Conservation (phyloP, 495 filamentous ascomycete species). For the Xylaria nigripes region DNA sequence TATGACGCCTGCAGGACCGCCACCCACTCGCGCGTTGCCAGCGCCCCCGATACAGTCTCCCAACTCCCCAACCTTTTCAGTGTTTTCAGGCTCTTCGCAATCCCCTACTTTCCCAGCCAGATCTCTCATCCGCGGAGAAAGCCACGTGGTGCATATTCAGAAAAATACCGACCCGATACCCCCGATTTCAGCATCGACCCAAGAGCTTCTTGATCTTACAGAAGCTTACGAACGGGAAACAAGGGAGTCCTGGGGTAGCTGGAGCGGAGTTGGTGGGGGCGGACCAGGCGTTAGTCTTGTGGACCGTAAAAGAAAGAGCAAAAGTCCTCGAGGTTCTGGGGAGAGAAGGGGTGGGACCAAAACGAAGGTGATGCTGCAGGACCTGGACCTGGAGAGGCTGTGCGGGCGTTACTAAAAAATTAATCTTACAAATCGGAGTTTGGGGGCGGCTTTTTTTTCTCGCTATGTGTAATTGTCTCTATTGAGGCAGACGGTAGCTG, state of each 20-base stretch:
- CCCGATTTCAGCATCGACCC: constrained; percentile 6
- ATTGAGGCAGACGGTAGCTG: not conserved
- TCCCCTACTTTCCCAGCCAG: constrained; percentile 2
- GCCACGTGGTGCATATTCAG: not conserved
- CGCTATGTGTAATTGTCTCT: not conserved
- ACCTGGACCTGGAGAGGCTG: constrained; percentile 21
- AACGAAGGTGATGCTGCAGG: constrained; percentile 14
- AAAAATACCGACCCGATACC: not conserved
- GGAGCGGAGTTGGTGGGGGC: constrained; percentile 23
- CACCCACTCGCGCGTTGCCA: constrained; percentile 25
- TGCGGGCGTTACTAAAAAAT: constrained; percentile 13
- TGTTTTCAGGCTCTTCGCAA: constrained; percentile 13
- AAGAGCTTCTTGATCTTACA: constrained; percentile 18
- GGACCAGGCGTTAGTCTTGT: constrained; percentile 12
- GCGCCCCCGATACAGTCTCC: constrained; percentile 20
- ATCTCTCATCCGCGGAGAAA: not conserved
- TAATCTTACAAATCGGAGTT: not conserved
- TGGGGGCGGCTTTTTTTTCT: no score
- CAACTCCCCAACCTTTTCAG: constrained; percentile 18
- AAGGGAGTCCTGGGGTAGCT: constrained; percentile 26
- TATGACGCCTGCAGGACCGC: constrained; percentile 26
- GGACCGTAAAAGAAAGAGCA: constrained; percentile 9
- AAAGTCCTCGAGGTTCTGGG: constrained; percentile 1
- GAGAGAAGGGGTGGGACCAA: constrained; percentile 11
- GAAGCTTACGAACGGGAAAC: constrained; percentile 20